phyloP scores from a whole-genome alignment of 208 protist species.

The Trypanosoma scelopori region DNA sequence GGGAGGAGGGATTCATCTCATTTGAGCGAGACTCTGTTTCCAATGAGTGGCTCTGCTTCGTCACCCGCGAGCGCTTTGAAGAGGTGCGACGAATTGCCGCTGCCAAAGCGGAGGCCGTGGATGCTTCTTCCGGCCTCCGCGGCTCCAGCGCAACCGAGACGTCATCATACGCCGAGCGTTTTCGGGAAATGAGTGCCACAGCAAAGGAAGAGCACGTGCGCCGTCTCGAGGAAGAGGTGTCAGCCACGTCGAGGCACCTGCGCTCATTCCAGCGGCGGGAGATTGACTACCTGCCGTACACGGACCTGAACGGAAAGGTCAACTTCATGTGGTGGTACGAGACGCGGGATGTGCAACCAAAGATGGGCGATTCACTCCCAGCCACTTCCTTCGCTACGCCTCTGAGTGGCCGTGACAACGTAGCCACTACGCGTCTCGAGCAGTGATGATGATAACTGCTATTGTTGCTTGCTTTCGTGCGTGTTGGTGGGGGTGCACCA shows the following conservation, averaged over 20 bases:
- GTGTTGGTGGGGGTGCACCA: no score
- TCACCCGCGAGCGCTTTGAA: slow-evolving; percentile 86
- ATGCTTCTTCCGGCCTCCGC: slow-evolving; percentile 48
- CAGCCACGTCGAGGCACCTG: slow-evolving; percentile 66
- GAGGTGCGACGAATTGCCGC: slow-evolving; percentile 70
- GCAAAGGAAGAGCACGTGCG: slow-evolving; percentile 64
- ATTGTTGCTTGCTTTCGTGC: not conserved
- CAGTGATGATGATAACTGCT: slow-evolving; percentile 9
- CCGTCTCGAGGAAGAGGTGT: slow-evolving; percentile 66
- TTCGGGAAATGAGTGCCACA: slow-evolving; percentile 68
- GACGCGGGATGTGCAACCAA: slow-evolving; percentile 43
- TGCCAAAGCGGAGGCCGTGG: slow-evolving; percentile 42
- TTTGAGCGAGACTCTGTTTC: slow-evolving; percentile 80
- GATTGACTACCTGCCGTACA: slow-evolving; percentile 92
- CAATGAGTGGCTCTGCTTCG: slow-evolving; percentile 69
- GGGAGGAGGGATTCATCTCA: slow-evolving; percentile 83
- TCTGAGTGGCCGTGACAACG: not conserved
- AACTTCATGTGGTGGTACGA: slow-evolving; percentile 96
- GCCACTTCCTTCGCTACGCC: slow-evolving; percentile 14
- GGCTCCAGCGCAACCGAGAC: slow-evolving; percentile 65
- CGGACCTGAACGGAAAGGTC: slow-evolving; percentile 90
- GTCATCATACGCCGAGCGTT: slow-evolving; percentile 51
- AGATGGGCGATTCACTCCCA: slow-evolving; percentile 35
- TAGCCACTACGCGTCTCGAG: slow-evolving; percentile 7
- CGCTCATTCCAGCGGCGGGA: slow-evolving; percentile 78